These are phyloP conservation scores for Fusarium sacchari DNA, from an alignment of 2,329 filamentous ascomycete species.

Conservation along the genomic window DNA sequence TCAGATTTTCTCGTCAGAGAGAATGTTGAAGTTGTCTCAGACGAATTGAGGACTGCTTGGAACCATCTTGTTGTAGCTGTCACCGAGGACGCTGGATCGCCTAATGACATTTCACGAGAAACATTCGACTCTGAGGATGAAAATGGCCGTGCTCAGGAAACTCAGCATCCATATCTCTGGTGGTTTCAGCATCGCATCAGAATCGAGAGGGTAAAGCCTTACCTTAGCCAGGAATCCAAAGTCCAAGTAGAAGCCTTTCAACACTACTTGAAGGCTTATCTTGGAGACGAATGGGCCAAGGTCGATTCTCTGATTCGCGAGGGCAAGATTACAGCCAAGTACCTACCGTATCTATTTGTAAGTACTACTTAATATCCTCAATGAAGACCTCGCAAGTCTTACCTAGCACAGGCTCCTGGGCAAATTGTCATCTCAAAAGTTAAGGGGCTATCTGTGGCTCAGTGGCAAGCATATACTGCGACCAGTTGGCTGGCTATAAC, in stretches of 20 bases:
- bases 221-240: background rate
- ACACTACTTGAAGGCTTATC: rapidly evolving
- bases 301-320: background rate
- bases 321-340: background rate
- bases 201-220: background rate
- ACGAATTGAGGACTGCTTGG: background rate
- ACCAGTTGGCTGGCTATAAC: rapidly evolving
- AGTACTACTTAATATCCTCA: rapidly evolving
- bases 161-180: background rate
- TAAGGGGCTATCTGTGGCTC: rapidly evolving
- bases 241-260: background rate
- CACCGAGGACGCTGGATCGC: rapidly evolving
- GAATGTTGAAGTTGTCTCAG: rapidly evolving
- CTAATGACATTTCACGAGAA: rapidly evolving
- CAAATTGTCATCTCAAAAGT: background rate
- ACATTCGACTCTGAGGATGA: rapidly evolving
- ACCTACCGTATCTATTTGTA: background rate
- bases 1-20: rapidly evolving
- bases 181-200: background rate
- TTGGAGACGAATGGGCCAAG: background rate
- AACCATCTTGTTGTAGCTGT: background rate
- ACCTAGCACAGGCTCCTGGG: background rate
- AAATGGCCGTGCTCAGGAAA: background rate
- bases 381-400: rapidly evolving
- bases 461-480: background rate